These are phyloP conservation scores for Salvia sclarea DNA, from an alignment of 305 asterid genomes.

Conservation along the genomic window DNA sequence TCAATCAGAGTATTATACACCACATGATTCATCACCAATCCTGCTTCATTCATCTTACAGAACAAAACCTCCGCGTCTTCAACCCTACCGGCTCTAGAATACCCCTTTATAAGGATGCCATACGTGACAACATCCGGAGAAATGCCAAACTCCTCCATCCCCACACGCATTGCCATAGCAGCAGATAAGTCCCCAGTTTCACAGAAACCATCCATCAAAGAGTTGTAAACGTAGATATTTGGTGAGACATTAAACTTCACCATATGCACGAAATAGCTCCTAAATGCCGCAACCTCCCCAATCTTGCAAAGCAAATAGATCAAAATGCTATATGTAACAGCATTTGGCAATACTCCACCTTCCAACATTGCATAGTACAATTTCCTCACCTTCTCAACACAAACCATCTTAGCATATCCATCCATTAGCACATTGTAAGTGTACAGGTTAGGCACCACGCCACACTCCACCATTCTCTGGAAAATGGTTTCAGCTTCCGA, in stretches of 20 bases:
- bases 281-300: slow-evolving; percentile 49
- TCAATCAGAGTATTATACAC: slow-evolving; percentile 64
- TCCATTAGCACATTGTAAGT: slow-evolving; percentile 67
- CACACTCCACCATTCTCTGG: slow-evolving; percentile 44
- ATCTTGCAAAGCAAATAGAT: slow-evolving; percentile 51
- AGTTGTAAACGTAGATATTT: slow-evolving; percentile 58
- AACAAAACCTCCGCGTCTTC: slow-evolving; percentile 61
- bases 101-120: slow-evolving; percentile 66
- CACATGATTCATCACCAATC: slow-evolving; percentile 42
- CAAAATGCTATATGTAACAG: slow-evolving; percentile 55
- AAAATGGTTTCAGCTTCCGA: slow-evolving; percentile 54
- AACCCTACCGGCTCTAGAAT: slow-evolving; percentile 47
- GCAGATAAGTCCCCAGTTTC: slow-evolving; percentile 44
- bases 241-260: slow-evolving; percentile 66
- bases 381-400: slow-evolving; percentile 43
- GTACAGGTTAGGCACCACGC: slow-evolving; percentile 54
- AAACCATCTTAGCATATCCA: slow-evolving; percentile 59
- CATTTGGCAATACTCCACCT: slow-evolving; percentile 51
- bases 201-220: slow-evolving; percentile 60
- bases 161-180: slow-evolving; percentile 44
- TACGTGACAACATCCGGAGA: slow-evolving; percentile 61
- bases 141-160: slow-evolving; percentile 60
- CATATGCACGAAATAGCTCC: slow-evolving; percentile 62
- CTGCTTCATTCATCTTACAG: slow-evolving; percentile 44
- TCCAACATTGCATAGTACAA: slow-evolving; percentile 63